A percentile compares a stretch with the other conserved stretches of the same genome.
These are phyloP conservation scores for Tetracladium maxilliforme DNA, from an alignment of 2,329 filamentous ascomycete species.

Conservation along the genomic window DNA sequence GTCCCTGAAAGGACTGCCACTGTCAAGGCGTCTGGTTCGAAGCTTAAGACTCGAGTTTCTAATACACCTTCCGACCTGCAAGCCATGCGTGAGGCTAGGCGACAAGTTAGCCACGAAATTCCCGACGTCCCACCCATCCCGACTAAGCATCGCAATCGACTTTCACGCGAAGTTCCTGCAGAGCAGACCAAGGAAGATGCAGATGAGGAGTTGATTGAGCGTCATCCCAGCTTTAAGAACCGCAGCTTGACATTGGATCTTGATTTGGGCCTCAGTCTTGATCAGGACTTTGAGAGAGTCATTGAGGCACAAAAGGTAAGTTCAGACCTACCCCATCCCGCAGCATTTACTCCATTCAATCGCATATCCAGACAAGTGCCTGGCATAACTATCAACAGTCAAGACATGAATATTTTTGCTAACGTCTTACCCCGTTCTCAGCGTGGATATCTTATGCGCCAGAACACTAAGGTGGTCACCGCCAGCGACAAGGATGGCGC, in stretches of 20 bases:
- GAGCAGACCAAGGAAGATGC: constrained; percentile 10
- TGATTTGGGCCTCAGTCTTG: constrained; percentile 73
- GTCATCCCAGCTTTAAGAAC: constrained; percentile 63
- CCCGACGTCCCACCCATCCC: constrained; percentile 45
- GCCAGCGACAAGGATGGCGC: constrained; percentile 66
- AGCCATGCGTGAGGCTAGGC: constrained; percentile 74
- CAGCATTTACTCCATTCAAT: constrained; percentile 7
- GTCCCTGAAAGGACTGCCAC: constrained; percentile 77
- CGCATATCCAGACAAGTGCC: constrained; percentile 29
- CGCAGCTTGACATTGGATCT: constrained; percentile 71
- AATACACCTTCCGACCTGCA: constrained; percentile 73
- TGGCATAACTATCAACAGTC: constrained; percentile 4
- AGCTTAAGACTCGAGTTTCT: constrained; percentile 78
- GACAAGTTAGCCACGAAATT: constrained; percentile 68
- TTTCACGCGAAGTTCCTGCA: constrained; percentile 20
- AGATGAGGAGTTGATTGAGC: constrained; percentile 13
- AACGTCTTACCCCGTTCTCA: constrained; percentile 51
- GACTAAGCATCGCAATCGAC: constrained; percentile 39
- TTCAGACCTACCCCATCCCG: constrained; percentile 22
- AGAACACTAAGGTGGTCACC: constrained; percentile 93
- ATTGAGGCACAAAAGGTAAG: constrained; percentile 95
- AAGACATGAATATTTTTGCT: constrained; percentile 29
- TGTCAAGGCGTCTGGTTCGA: constrained; percentile 75
- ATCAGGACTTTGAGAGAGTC: constrained; percentile 86
- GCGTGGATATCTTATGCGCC: constrained; percentile 97